Evolutionary conservation across 768 basidiomycete genomes (phyloP).

Genomic region (Favolaschia claudopus): DNA sequence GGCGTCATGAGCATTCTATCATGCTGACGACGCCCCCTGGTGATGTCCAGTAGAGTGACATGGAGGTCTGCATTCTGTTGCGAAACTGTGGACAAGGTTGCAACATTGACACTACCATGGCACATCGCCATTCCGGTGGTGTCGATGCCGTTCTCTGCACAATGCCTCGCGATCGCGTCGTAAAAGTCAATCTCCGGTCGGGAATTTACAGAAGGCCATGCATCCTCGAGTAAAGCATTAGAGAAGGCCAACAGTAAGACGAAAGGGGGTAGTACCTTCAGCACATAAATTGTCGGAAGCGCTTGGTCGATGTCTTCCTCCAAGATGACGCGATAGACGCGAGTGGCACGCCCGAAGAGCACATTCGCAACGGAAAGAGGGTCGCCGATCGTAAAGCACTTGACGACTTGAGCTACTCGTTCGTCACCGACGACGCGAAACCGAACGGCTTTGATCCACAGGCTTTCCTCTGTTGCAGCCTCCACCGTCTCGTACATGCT

Average conservation of each 20-base stretch:
- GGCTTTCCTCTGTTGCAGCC: neutral
- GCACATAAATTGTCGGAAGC: neutral
- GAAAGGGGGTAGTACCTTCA: too few species aligned
- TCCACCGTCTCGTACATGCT: neutral
- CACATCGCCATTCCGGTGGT: conserved; percentile 5
- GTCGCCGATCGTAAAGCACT: conserved; percentile 7
- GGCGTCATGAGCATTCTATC: conserved; percentile 5
- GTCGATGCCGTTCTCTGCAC: neutral
- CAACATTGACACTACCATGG: conserved; percentile 10
- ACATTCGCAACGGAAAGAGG: conserved; percentile 1
- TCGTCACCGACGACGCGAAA: neutral
- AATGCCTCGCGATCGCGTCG: neutral
- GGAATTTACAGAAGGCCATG: conserved; percentile 8
- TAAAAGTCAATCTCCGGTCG: conserved; percentile 18
- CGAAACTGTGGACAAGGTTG: too few species aligned
- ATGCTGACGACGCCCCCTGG: conserved; percentile 2
- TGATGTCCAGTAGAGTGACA: too few species aligned
- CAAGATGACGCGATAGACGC: conserved; percentile 3
- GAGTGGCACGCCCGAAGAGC: conserved; percentile 14
- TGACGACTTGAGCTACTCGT: neutral
- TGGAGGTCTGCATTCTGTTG: neutral
- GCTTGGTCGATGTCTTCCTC: neutral
- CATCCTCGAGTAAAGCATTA: conserved; percentile 8
- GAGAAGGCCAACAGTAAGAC: too few species aligned
- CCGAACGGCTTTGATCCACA: neutral